Evolutionary conservation across 1,139 yeast genomes (phyloP), one percentile per base, ranked within the genome.

Genomic region (Hemisphaericaspora xylofermentans): DNA sequence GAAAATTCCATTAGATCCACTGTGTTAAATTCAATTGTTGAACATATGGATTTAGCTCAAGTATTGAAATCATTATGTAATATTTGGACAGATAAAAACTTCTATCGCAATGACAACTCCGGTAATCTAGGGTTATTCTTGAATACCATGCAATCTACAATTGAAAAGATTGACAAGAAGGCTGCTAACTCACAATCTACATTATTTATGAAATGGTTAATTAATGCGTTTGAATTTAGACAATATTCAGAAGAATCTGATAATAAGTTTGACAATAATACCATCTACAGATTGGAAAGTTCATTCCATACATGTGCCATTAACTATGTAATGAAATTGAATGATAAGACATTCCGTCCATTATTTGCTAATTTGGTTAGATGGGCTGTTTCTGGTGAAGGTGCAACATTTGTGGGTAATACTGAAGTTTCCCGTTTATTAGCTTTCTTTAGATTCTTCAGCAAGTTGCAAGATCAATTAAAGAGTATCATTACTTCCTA

Each of bases 291-390:
- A 53, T 79, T 91, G 47, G 98, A 91, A 59, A 75, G 88, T 26
- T 76, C 86, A 14, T 79, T 85, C 60, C 84, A 86, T 54, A 69
- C 76, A 36, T 79, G 91, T 60, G 93, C 88, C 33, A 79, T 91
- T 49, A 71, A 72, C 26, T 83, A 82, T 52, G 95, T 93, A 19
- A 76, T 93, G 84, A 91, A 93, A 62, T 76, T 94, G 63, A 93
- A 93, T 58, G 98, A 93, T 62, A 88, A 88, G 68, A 78, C 83
- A 12, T 94, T 93, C 76, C 80, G 98, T 58, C 98, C 98, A 19
- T 67, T 88, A 55, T 91, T 94, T 66, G 91, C 93, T 6, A 74
- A 83, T 30, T 71, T 88, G 56, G 89, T 85, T n/a, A 80, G 93
- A 61, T 93, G 98, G 98, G 95, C 97, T 2, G 77, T 87, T 51